Base-by-base conservation (phyloP, 768 basidiomycete genomes). In the Panaeolus papilionaceus region DNA sequence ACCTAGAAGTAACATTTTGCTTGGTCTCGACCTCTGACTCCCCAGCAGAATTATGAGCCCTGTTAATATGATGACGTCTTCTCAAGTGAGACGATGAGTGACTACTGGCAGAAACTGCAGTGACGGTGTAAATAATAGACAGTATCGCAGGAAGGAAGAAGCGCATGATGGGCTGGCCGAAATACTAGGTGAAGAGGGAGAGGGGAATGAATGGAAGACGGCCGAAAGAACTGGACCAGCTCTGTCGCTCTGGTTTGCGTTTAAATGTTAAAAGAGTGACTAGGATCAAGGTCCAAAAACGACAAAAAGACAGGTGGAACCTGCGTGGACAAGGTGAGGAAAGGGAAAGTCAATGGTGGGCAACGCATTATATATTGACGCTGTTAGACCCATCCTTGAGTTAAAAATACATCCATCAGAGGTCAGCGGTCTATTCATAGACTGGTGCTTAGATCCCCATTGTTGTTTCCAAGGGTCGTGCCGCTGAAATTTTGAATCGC, bases 1-100 rank as follows among this genome's bases (percentile, higher is more conserved):
- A 39, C 49, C 70, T 71, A 11, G 67, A 61, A 37, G 71, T 71
- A 42, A 73, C 38, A 51, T 74, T 74, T 40, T 68, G 67, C 44
- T 54, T 33, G 9, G 10, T 42, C 51, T 54, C 40, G 23, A 64
- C 9, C 9, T 37, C 54, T 28, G 65, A 58, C 39, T 63, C 49
- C 16, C 61, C 66, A 33, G 54, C 40, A 23, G 64, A 33, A 6
- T n/a, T 8, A 14, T 58, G 54, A 2, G 54, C 54, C 16, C 54
- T 9, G 54, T 58, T 58, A 14, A 58, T 7, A 16, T 58, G 54
- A 16, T 58, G 54, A 37, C 54, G 54, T 10, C 54, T 28, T 58
- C 28, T 58, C 54, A 58, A 33, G 11, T 9, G 16, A 58, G 54
- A 33, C 14, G 54, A 33, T 3, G 54, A 58, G 54, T 64, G 42